phyloP scores from a whole-genome alignment of 805 yeast genomes.

The Candida taoyuanica region DNA sequence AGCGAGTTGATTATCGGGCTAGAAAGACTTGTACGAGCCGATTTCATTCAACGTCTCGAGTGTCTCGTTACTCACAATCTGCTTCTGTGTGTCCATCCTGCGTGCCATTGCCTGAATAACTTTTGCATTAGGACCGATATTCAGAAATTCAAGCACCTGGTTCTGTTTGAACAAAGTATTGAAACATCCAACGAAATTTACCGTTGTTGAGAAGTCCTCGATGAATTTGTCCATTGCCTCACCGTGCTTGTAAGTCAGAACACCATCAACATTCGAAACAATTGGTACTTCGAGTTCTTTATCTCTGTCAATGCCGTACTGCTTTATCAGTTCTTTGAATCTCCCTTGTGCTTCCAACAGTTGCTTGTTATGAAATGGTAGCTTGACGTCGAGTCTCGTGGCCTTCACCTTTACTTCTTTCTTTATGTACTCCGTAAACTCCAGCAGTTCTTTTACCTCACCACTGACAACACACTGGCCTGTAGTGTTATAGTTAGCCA shows the following conservation, averaged over 20 bases:
- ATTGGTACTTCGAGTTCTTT: slow-evolving; percentile 30
- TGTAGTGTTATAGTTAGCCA: slow-evolving; percentile 40
- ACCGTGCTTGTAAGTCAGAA: slow-evolving; percentile 21
- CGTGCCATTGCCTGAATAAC: slow-evolving; percentile 19
- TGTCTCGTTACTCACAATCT: slow-evolving; percentile 5
- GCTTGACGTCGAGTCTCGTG: slow-evolving; percentile 32
- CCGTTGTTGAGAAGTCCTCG: slow-evolving; percentile 40
- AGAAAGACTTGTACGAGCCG: slow-evolving; percentile 1
- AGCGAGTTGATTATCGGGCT: not conserved
- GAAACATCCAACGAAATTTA: slow-evolving; percentile 37
- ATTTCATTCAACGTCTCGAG: slow-evolving; percentile 13
- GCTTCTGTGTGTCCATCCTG: slow-evolving; percentile 9
- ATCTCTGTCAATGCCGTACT: slow-evolving; percentile 9
- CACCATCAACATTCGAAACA: slow-evolving; percentile 35
- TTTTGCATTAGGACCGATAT: slow-evolving; percentile 24
- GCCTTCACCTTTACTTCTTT: slow-evolving; percentile 25
- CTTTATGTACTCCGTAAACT: slow-evolving; percentile 15
- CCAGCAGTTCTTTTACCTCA: slow-evolving; percentile 14
- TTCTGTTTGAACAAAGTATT: slow-evolving; percentile 14
- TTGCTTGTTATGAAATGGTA: slow-evolving; percentile 42
- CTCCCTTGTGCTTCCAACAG: slow-evolving; percentile 31
- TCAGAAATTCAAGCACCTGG: slow-evolving; percentile 11
- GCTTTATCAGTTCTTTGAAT: slow-evolving; percentile 20
- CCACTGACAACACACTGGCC: slow-evolving; percentile 42
- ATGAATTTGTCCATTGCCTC: slow-evolving; percentile 32